A percentile compares a stretch with the other conserved stretches of the same genome.
These are phyloP conservation scores for Prunus padus DNA, from an alignment of 306 rosid species.

Conservation along the genomic window DNA sequence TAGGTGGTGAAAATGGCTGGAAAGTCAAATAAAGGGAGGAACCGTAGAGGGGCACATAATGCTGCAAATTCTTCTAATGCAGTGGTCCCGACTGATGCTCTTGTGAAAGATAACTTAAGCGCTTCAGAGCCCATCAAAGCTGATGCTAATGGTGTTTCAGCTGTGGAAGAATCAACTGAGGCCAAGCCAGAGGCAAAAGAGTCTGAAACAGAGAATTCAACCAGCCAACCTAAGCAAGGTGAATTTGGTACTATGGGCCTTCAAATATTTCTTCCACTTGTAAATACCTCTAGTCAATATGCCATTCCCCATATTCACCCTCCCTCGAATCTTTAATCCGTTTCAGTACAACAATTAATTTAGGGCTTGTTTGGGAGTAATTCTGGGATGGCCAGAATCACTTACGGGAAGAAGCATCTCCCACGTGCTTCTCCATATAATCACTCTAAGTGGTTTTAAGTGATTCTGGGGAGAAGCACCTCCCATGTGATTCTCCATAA, in stretches of 20 bases:
- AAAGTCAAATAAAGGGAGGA: conserved; percentile 73
- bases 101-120: conserved; percentile 28
- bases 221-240: conserved; percentile 69
- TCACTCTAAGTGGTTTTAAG: too few species aligned
- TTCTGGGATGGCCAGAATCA: too few species aligned
- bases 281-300: conserved; percentile 8
- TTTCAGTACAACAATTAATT: neutral
- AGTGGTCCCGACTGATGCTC: conserved; percentile 34
- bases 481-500: too few species aligned
- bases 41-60: conserved; percentile 49
- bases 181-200: conserved; percentile 43
- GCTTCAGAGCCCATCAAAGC: conserved; percentile 32
- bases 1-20: conserved; percentile 73
- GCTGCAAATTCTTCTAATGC: conserved; percentile 34
- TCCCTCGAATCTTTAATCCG: neutral
- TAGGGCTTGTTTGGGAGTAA: too few species aligned
- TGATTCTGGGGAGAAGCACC: too few species aligned
- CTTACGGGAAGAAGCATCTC: too few species aligned
- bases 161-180: conserved; percentile 33
- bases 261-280: conserved; percentile 6
- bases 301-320: neutral
- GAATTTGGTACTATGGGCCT: conserved; percentile 12
- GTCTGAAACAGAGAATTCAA: conserved; percentile 40
- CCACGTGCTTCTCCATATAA: too few species aligned
- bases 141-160: conserved; percentile 43